phyloP scores from a whole-genome alignment of 495 filamentous ascomycete genomes.

The Hypoxylon fuscum region DNA sequence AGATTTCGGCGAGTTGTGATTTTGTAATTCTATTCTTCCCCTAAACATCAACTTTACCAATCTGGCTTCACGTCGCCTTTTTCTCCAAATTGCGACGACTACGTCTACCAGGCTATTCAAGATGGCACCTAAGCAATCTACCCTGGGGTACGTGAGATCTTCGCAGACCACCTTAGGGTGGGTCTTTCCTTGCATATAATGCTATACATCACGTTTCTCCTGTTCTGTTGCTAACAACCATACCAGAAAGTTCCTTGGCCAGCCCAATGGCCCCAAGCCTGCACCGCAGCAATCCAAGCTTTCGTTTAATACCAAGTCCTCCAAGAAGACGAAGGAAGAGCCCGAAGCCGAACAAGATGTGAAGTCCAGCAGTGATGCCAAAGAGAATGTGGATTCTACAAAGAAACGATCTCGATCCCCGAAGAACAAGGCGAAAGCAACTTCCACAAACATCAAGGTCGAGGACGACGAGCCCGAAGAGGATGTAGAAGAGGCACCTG shows the following conservation, averaged over 20 bases:
- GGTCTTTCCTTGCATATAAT: constrained; percentile 51
- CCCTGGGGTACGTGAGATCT: constrained; percentile 89
- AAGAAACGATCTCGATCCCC: constrained; percentile 54
- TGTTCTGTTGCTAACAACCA: constrained; percentile 16
- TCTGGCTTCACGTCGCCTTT: constrained; percentile 33
- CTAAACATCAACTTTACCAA: constrained; percentile 8
- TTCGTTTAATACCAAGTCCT: constrained; percentile 66
- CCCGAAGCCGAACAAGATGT: constrained; percentile 32
- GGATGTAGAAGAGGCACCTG: constrained; percentile 60
- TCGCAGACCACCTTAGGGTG: constrained; percentile 86
- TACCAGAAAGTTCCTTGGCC: constrained; percentile 74
- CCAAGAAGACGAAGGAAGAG: constrained; percentile 49
- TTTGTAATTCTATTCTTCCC: too few species aligned
- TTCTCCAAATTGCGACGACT: constrained; percentile 34
- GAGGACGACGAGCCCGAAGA: constrained; percentile 49
- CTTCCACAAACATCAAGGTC: constrained; percentile 37
- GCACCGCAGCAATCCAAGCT: constrained; percentile 78
- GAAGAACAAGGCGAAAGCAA: constrained; percentile 25
- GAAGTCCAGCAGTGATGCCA: constrained; percentile 39
- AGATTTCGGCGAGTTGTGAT: not conserved
- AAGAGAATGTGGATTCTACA: constrained; percentile 45
- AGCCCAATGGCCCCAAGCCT: constrained; percentile 60
- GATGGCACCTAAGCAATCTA: constrained; percentile 80
- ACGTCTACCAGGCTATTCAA: constrained; percentile 40
- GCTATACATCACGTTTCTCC: not conserved